Evolutionary conservation across 2,329 filamentous ascomycete genomes (phyloP).

Genomic region (Colletotrichum plurivorum): DNA sequence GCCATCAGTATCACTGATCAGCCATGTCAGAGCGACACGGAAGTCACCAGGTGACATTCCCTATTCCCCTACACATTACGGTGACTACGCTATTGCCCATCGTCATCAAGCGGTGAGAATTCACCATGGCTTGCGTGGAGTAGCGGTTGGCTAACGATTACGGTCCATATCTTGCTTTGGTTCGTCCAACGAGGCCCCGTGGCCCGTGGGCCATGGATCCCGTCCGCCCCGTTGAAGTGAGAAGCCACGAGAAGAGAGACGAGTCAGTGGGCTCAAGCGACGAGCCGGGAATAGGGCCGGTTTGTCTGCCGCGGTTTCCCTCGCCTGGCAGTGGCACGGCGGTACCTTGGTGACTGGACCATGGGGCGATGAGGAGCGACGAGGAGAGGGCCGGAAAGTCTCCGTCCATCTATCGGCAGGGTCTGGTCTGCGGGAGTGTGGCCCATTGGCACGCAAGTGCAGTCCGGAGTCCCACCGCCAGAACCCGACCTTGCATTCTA

Average conservation of each 20-base stretch:
- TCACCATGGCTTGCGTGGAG: constrained; percentile 32
- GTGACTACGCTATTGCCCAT: constrained; percentile 9
- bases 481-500: constrained; percentile 27
- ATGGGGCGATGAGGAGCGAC: too few relatives aligned
- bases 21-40: constrained; percentile 9
- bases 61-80: not conserved
- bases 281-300: constrained; percentile 29
- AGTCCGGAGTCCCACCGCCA: constrained; percentile 9
- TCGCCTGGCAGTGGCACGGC: constrained; percentile 5
- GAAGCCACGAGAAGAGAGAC: constrained; percentile 27
- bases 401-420: constrained; percentile 34
- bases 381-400: constrained; percentile 28
- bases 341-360: not conserved
- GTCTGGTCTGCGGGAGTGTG: constrained; percentile 28
- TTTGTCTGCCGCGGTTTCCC: constrained; percentile 30
- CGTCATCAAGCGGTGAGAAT: constrained; percentile 38
- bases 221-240: constrained; percentile 26
- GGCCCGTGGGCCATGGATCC: constrained; percentile 9
- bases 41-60: constrained; percentile 36
- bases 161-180: constrained; percentile 34
- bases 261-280: constrained; percentile 28
- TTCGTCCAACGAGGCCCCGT: constrained; percentile 14
- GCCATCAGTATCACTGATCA: not conserved
- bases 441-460: constrained; percentile 27
- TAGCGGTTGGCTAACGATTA: constrained; percentile 38